Evolutionary conservation across 73 alveolate species (phyloP), one percentile per base, ranked within the genome.

Genomic region (Diophrys appendiculata): DNA sequence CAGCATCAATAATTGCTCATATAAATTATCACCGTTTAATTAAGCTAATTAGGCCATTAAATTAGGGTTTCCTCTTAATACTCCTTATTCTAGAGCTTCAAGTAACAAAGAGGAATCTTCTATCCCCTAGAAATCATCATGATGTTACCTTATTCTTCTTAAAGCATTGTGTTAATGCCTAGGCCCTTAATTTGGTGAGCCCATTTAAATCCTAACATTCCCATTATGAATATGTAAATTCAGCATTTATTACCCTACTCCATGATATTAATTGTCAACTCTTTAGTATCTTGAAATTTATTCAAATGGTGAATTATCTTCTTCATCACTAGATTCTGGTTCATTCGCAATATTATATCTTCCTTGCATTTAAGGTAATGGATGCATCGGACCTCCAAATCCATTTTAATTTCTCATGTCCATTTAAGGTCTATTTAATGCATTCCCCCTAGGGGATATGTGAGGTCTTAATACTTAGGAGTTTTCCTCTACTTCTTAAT

Each of bases 1-100:
- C 1, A 79, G 53, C 27, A 67, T 69, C 2, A 79, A 33, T 3
- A 79, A 33, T 26, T 69, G 68, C 52, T 79, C 88, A 79, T 79
- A 79, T 43, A 43, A 18, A 43, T 43, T 43, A 43, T 43, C 60
- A 5, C 60, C 60, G 5, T 5, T 11, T 43, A 43, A 18, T 43
- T 43, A 43, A 43, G 60, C 60, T 43, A 43, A 43, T 43, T 43
- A 43, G n/a, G 18, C 18, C 60, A 43, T 43, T 18, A 5, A 5
- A 11, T 43, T 5, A 43, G n/a, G 60, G 18, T n/a, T n/a, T n/a
- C n/a, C n/a, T 18, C 60, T 43, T 11, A 43, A 18, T 43, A 43
- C 60, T 43, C 60, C 18, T 43, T 18, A 43, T n/a, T n/a, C n/a
- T n/a, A n/a, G n/a, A n/a, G n/a, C n/a, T n/a, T n/a, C n/a, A n/a